phyloP scores from a whole-genome alignment of 164 flowering plant genomes.

The Nymphaea thermarum region DNA sequence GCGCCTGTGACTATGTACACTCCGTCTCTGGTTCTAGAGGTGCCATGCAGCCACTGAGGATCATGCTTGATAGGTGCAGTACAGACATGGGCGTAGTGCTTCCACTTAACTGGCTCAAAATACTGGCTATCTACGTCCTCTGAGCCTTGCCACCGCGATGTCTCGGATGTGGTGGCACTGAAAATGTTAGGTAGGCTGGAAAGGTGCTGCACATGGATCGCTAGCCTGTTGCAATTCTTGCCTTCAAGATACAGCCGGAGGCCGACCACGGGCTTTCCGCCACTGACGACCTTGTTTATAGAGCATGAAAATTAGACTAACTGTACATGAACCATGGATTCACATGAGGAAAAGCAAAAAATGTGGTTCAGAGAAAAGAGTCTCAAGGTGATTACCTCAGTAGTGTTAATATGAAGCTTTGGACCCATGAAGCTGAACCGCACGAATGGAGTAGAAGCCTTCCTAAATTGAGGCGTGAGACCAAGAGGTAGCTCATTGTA shows the following conservation, averaged over 20 bases:
- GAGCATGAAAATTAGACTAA: neutral
- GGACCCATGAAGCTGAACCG: slow-evolving; percentile 73
- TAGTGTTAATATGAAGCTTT: slow-evolving; percentile 43
- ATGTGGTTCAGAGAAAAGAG: neutral
- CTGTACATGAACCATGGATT: neutral
- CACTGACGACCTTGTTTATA: slow-evolving; percentile 47
- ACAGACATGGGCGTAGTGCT: slow-evolving; percentile 62
- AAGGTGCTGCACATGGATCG: slow-evolving; percentile 76
- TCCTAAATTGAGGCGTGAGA: slow-evolving; percentile 44
- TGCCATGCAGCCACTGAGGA: slow-evolving; percentile 46
- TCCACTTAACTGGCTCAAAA: slow-evolving; percentile 61
- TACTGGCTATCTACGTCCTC: slow-evolving; percentile 37
- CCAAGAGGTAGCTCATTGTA: slow-evolving; percentile 84
- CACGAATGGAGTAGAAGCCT: slow-evolving; percentile 41
- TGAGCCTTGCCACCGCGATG: slow-evolving; percentile 64
- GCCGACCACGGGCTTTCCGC: slow-evolving; percentile 65
- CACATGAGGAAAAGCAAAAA: neutral
- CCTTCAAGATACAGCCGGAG: slow-evolving; percentile 80
- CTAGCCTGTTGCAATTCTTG: slow-evolving; percentile 64
- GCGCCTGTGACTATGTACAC: slow-evolving; percentile 83
- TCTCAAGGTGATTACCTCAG: slow-evolving; percentile 33
- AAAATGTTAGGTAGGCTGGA: slow-evolving; percentile 57
- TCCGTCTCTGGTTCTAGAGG: slow-evolving; percentile 15
- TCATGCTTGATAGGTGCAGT: slow-evolving; percentile 54
- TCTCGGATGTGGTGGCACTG: slow-evolving; percentile 8